Conservation (phyloP, 257 asterid genomes). For the Solanum dulcamara region DNA sequence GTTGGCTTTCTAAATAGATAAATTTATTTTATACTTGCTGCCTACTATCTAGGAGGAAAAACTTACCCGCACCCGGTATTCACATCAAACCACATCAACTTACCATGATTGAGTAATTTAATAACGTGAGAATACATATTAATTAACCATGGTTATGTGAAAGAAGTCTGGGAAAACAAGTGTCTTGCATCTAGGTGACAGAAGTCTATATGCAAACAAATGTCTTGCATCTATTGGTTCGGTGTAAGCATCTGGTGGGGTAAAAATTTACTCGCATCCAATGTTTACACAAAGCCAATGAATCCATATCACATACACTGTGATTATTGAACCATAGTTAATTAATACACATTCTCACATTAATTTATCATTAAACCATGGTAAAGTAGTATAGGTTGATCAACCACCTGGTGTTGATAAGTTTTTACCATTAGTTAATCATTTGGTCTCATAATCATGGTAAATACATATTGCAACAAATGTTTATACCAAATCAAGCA, state of each 20-base stretch:
- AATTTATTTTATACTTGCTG: neutral
- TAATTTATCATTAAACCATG: neutral
- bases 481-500: neutral
- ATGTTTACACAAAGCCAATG: neutral
- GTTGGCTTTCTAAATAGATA: neutral
- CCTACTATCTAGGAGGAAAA: neutral
- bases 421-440: neutral
- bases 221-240: neutral
- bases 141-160: neutral
- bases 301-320: neutral
- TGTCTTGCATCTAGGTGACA: neutral
- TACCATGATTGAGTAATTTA: neutral
- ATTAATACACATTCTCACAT: neutral
- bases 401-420: neutral
- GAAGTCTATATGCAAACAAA: neutral
- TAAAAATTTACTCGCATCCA: neutral
- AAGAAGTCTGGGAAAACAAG: neutral
- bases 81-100: neutral
- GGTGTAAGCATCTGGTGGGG: neutral
- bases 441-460: neutral
- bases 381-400: neutral
- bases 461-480: neutral
- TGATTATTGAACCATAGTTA: neutral
- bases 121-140: neutral
- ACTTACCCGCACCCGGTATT: neutral